A percentile compares a stretch with the other conserved stretches of the same genome.
These are phyloP conservation scores for Abrus precatorius DNA, from an alignment of 306 rosid genomes.

Conservation along the genomic window DNA sequence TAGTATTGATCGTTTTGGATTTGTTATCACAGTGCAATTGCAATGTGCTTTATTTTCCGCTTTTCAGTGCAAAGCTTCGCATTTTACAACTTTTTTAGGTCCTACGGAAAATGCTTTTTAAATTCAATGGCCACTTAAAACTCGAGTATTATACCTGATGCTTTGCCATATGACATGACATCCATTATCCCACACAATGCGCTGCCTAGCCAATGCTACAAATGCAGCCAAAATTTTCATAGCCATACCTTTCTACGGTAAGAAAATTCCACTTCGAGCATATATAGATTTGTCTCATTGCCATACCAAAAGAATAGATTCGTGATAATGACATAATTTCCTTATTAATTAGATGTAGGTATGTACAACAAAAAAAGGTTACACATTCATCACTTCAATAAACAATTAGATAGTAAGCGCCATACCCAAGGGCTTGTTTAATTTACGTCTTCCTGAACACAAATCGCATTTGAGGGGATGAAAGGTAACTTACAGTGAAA, in stretches of 20 bases:
- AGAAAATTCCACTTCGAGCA: neutral
- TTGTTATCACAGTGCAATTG: neutral
- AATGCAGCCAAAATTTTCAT: constrained; percentile 13
- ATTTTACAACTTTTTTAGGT: neutral
- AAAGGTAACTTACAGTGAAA: no score
- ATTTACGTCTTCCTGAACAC: no score
- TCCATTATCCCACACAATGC: neutral
- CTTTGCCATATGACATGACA: neutral
- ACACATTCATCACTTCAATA: no score
- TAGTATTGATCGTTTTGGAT: no score
- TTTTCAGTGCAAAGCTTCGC: neutral
- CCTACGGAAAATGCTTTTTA: neutral
- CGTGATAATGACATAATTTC: no score
- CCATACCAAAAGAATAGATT: neutral
- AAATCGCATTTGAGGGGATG: no score
- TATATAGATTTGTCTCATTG: constrained; percentile 10
- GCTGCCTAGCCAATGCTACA: constrained; percentile 10
- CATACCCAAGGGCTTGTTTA: no score
- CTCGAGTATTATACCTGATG: neutral
- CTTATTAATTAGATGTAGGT: no score
- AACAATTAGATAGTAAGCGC: no score
- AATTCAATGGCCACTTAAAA: neutral
- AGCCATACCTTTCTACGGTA: constrained; percentile 22
- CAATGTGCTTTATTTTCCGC: neutral
- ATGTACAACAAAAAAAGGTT: no score